Percentiles rank a stretch among this genome's conserved stretches.
phyloP scores from a whole-genome alignment of 1,284 basidiomycete genomes.

The Marasmius oreades region DNA sequence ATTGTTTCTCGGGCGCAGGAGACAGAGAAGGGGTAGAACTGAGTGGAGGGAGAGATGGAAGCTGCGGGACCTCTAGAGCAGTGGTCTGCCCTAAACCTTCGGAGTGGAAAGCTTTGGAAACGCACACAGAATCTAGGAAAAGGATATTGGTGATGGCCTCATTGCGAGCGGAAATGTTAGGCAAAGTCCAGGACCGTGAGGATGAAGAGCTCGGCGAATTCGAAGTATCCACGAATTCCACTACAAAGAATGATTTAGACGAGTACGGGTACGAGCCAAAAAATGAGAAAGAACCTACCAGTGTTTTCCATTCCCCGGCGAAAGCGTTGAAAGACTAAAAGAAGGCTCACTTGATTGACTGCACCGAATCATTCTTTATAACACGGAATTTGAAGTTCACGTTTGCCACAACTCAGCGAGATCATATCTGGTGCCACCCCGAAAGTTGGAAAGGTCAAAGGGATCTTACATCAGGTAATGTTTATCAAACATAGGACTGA shows the following conservation, averaged over 20 bases:
- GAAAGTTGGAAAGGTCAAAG: neutral
- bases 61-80: neutral
- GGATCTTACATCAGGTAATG: neutral
- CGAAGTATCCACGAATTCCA: neutral
- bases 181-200: neutral
- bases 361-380: neutral
- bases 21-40: constrained; percentile 16
- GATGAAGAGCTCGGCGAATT: neutral
- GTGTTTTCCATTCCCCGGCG: neutral
- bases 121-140: neutral
- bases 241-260: neutral
- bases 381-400: too few species aligned
- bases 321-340: neutral
- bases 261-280: too few species aligned
- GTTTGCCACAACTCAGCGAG: too few species aligned
- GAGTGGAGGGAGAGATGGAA: constrained; percentile 14
- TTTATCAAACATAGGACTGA: neutral
- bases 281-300: neutral
- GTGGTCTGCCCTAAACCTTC: neutral
- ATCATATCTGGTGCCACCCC: too few species aligned
- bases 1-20: constrained; percentile 12
- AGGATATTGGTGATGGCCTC: neutral
- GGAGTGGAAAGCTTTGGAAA: neutral
- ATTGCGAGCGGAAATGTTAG: neutral
- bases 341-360: neutral